Evolutionary conservation across 257 asterid species (phyloP).

Genomic region (Ligustrum vulgare): DNA sequence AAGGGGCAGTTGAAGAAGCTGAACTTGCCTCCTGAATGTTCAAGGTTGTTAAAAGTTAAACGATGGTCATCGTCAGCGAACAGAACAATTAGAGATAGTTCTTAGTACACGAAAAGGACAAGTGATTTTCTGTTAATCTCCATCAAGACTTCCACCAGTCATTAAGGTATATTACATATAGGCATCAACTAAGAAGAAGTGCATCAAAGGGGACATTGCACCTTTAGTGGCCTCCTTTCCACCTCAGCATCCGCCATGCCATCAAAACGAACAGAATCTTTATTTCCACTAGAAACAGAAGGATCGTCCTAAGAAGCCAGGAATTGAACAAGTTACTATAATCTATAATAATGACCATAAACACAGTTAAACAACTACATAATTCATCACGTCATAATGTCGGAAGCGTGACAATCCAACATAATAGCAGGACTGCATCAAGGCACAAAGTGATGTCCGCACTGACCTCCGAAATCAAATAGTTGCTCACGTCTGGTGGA

Average conservation of each 20-base stretch:
- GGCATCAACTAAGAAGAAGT: neutral
- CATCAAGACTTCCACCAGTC: no score
- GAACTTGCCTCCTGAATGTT: constrained; percentile 66
- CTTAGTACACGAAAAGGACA: constrained; percentile 14
- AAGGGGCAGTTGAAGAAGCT: constrained; percentile 65
- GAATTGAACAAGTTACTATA: constrained; percentile 20
- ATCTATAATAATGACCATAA: constrained; percentile 9
- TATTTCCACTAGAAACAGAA: constrained; percentile 63
- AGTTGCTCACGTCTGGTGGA: constrained; percentile 88
- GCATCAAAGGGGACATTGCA: constrained; percentile 29
- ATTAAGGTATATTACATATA: no score
- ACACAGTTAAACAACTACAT: neutral
- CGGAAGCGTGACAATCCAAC: neutral
- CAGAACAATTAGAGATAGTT: constrained; percentile 5
- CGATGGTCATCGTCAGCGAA: neutral
- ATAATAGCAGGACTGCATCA: neutral
- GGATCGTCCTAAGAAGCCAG: constrained; percentile 67
- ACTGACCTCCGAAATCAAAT: constrained; percentile 78
- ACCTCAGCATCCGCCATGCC: constrained; percentile 89
- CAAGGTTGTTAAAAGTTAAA: neutral
- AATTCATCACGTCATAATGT: neutral
- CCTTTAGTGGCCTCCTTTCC: constrained; percentile 92
- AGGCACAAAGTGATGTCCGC: constrained; percentile 12
- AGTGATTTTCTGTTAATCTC: neutral
- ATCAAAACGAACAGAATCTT: constrained; percentile 70